Evolutionary conservation across 2,329 filamentous ascomycete species (phyloP).

Genomic region (Dendryphion nanum): DNA sequence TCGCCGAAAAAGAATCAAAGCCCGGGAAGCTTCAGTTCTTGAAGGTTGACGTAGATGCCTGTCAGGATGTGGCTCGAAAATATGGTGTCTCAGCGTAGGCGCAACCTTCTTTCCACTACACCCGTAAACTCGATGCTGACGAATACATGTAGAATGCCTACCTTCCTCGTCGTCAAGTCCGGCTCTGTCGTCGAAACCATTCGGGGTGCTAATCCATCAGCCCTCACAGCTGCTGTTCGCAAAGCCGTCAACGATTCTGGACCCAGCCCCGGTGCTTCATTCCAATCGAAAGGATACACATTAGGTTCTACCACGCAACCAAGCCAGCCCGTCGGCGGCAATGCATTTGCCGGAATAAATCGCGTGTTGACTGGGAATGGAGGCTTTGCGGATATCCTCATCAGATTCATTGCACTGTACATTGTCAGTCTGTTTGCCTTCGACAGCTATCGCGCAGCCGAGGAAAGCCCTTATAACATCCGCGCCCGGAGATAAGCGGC

Average conservation of each 20-base stretch:
- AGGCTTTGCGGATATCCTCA: slow-evolving; percentile 39
- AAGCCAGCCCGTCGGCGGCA: slow-evolving; percentile 21
- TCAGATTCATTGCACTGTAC: slow-evolving; percentile 49
- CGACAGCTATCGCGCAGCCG: slow-evolving; percentile 44
- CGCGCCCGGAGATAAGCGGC: slow-evolving; percentile 18
- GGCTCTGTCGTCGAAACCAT: slow-evolving; percentile 46
- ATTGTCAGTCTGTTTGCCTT: slow-evolving; percentile 46
- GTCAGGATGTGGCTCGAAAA: slow-evolving; percentile 46
- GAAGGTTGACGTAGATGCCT: slow-evolving; percentile 54
- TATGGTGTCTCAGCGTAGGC: slow-evolving; percentile 46
- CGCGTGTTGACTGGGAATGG: slow-evolving; percentile 28
- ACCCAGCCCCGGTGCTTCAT: slow-evolving; percentile 36
- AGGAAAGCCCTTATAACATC: slow-evolving; percentile 45
- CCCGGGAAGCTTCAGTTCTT: slow-evolving; percentile 46
- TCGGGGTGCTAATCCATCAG: slow-evolving; percentile 49
- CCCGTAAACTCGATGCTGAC: background rate
- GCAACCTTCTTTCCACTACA: slow-evolving; percentile 7
- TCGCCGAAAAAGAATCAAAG: slow-evolving; percentile 48
- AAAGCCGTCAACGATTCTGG: slow-evolving; percentile 43
- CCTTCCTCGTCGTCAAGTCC: slow-evolving; percentile 49
- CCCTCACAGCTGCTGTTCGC: slow-evolving; percentile 47
- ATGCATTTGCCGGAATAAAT: slow-evolving; percentile 24
- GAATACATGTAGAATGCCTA: slow-evolving; percentile 41
- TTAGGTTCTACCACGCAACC: slow-evolving; percentile 35
- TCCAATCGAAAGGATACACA: slow-evolving; percentile 45